Evolutionary conservation across 495 filamentous ascomycete species (phyloP).

Genomic region (Hypoxylon fuscum): DNA sequence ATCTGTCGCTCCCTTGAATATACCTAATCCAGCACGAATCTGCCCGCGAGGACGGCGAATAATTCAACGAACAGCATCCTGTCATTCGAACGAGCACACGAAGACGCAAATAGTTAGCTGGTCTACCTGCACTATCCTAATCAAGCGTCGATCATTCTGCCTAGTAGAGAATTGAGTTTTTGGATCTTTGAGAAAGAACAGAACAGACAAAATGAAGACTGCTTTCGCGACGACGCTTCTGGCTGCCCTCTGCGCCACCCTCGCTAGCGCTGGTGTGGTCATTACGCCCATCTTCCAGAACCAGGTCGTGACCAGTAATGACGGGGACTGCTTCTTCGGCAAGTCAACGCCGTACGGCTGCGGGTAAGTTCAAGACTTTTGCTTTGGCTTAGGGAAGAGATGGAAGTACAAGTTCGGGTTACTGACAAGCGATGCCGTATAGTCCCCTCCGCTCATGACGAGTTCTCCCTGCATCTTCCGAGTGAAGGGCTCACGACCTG

Average conservation of each 20-base stretch:
- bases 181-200: too few species aligned
- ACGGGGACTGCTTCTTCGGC: constrained; percentile 60
- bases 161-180: not conserved
- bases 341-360: constrained; percentile 58
- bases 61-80: not conserved
- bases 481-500: not conserved
- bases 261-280: constrained; percentile 57
- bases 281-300: constrained; percentile 54
- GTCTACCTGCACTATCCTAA: not conserved
- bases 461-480: not conserved
- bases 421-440: constrained; percentile 1
- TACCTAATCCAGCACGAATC: not conserved
- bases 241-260: constrained; percentile 51
- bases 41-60: too few species aligned
- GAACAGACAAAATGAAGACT: constrained; percentile 55
- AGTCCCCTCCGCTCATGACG: constrained; percentile 36
- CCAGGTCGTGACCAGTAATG: constrained; percentile 52
- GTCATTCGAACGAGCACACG: not conserved
- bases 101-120: constrained; percentile 17
- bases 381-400: too few species aligned
- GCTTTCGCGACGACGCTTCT: constrained; percentile 41
- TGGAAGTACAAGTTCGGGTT: too few species aligned
- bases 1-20: constrained; percentile 2
- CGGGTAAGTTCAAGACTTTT: constrained; percentile 49
- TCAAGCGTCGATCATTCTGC: not conserved